Evolutionary conservation across 352 stramenopile species (phyloP).

Genomic region (Phytophthora ohioensis): DNA sequence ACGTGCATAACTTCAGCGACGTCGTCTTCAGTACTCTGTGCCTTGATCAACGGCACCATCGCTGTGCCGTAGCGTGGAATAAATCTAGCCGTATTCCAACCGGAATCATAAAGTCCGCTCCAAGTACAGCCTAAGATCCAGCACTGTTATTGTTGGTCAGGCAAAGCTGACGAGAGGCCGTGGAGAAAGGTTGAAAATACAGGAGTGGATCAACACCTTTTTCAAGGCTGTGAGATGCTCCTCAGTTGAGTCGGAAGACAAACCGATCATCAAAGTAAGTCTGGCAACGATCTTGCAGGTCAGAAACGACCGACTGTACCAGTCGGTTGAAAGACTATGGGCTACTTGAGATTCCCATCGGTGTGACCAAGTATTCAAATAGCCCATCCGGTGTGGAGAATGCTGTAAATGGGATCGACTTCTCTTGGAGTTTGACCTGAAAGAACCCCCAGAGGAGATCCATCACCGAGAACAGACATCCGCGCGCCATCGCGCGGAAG

Average conservation of each 20-base stretch:
- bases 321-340: constrained; percentile 8
- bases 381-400: constrained; percentile 10
- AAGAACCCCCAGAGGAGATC: constrained; percentile 20
- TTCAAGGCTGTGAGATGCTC: neutral
- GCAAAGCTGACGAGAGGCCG: no score
- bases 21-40: no score
- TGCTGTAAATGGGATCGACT: neutral
- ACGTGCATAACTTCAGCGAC: no score
- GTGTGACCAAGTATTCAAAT: neutral
- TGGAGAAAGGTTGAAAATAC: no score
- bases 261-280: constrained; percentile 16
- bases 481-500: neutral
- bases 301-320: neutral
- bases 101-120: no score
- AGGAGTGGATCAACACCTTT: no score
- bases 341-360: constrained; percentile 8
- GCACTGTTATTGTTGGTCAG: no score
- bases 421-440: constrained; percentile 6
- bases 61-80: no score
- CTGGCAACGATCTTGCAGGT: neutral
- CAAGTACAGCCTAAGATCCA: no score
- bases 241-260: constrained; percentile 1
- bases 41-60: no score
- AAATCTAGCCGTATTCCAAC: no score
- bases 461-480: constrained; percentile 9